Percentiles rank a stretch among this genome's conserved stretches.
Conservation (phyloP, 371 early-diverging fungal species). For the Mucor velutinosus region DNA sequence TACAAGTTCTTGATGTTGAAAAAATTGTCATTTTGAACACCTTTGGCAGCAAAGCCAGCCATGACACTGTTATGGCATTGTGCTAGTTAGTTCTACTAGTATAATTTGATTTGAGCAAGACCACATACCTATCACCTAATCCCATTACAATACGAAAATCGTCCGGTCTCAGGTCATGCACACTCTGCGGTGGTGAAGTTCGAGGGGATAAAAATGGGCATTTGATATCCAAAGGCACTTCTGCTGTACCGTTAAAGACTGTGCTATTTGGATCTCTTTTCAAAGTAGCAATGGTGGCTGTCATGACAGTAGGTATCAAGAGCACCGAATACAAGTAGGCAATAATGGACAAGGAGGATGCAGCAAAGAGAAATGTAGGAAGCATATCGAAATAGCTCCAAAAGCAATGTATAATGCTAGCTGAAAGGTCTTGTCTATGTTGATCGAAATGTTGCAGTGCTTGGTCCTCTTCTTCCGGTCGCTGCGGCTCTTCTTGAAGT, state of each 20-base stretch:
- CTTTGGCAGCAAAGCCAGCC: constrained; percentile 65
- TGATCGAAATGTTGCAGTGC: not conserved
- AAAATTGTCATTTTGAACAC: constrained; percentile 31
- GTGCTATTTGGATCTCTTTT: not conserved
- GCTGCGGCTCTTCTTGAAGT: not conserved
- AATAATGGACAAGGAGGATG: constrained; percentile 13
- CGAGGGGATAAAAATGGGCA: constrained; percentile 47
- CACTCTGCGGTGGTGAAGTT: constrained; percentile 18
- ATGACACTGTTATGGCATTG: constrained; percentile 48
- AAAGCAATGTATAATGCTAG: constrained; percentile 1
- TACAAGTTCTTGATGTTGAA: constrained; percentile 32
- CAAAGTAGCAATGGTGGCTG: constrained; percentile 8
- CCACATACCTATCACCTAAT: constrained; percentile 60
- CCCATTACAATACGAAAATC: constrained; percentile 66
- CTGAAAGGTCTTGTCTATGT: not conserved
- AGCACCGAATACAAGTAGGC: constrained; percentile 28
- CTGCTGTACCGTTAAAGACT: not conserved
- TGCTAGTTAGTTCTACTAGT: not conserved
- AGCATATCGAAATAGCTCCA: constrained; percentile 10
- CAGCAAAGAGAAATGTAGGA: constrained; percentile 3
- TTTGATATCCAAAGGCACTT: constrained; percentile 19
- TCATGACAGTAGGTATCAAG: constrained; percentile 20
- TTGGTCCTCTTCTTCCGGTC: not conserved
- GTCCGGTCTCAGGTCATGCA: constrained; percentile 56
- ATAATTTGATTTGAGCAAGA: not conserved